A percentile compares a stretch with the other conserved stretches of the same genome.
Evolutionary conservation across 2,329 filamentous ascomycete species (phyloP).

Genomic region (Sporothrix euskadiensis): DNA sequence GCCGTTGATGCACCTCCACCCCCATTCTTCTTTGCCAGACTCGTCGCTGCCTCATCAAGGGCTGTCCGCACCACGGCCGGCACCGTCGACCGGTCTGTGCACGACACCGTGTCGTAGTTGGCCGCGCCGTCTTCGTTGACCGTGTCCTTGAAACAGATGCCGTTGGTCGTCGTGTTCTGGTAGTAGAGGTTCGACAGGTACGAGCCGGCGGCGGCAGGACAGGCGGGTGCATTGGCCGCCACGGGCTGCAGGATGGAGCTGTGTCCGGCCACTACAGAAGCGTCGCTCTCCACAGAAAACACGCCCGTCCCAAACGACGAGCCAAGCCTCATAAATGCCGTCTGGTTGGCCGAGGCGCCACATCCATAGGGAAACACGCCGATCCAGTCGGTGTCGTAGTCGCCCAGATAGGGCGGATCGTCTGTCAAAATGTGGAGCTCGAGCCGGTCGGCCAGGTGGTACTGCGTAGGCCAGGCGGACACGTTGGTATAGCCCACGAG

Average conservation of each 20-base stretch:
- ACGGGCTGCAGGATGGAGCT: not conserved
- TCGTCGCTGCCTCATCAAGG: not conserved
- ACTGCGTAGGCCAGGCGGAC: not conserved
- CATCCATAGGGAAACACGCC: not conserved
- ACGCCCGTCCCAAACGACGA: not conserved
- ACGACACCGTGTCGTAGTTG: not conserved
- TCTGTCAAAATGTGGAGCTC: not conserved
- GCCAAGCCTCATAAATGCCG: not conserved
- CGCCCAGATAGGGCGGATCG: not conserved
- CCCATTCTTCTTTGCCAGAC: not conserved
- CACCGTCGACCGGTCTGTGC: not conserved
- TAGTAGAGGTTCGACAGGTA: not conserved
- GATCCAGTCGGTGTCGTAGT: not conserved
- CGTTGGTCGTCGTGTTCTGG: not conserved
- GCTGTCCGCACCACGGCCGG: not conserved
- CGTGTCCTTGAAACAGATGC: not conserved
- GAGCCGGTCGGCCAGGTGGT: not conserved
- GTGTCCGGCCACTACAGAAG: not conserved
- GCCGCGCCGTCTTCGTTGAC: not conserved
- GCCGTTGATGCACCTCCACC: not conserved
- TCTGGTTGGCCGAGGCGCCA: not conserved
- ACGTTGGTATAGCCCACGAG: not conserved
- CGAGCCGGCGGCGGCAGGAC: not conserved
- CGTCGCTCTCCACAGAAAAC: not conserved
- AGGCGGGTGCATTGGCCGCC: not conserved